Percentiles rank a stretch among this genome's conserved stretches.
phyloP scores from a whole-genome alignment of 495 filamentous ascomycete genomes.

The Aspergillus asperescens region DNA sequence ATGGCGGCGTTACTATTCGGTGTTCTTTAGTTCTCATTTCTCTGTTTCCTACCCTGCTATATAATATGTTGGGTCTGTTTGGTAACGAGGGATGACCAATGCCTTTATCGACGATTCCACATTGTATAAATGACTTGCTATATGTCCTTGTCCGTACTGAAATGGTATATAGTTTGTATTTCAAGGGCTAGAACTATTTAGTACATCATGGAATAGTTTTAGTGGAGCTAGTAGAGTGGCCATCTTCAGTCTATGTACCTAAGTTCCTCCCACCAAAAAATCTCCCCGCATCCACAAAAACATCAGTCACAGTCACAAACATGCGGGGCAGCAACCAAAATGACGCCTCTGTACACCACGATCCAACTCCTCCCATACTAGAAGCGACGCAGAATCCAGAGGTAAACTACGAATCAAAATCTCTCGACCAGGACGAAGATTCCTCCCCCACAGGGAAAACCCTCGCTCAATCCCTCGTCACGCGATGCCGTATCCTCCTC shows the following conservation, averaged over 20 bases:
- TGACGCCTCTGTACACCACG: neutral
- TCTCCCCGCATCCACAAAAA: conserved; percentile 1
- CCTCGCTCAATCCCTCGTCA: conserved; percentile 28
- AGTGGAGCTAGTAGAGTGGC: too few species aligned
- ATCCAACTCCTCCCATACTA: neutral
- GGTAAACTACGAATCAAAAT: neutral
- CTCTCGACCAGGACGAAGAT: neutral
- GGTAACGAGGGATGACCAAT: conserved; percentile 12
- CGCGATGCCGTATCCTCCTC: conserved; percentile 41
- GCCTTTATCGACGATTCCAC: conserved; percentile 2
- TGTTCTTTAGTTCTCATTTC: conserved; percentile 11
- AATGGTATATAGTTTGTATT: neutral
- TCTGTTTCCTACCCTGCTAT: conserved; percentile 4
- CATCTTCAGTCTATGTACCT: neutral
- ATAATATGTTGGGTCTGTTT: conserved; percentile 4
- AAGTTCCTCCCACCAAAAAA: neutral
- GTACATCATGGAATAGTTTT: too few species aligned
- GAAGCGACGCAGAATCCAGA: neutral
- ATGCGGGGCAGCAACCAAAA: conserved; percentile 1
- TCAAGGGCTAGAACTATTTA: neutral
- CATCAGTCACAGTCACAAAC: neutral
- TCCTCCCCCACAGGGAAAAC: neutral
- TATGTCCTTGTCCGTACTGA: too few species aligned
- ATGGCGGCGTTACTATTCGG: conserved; percentile 18
- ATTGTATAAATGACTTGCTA: conserved; percentile 6